A percentile compares a stretch with the other conserved stretches of the same genome.
phyloP scores from a whole-genome alignment of 179 eudicot species.

The Nepenthes alata region DNA sequence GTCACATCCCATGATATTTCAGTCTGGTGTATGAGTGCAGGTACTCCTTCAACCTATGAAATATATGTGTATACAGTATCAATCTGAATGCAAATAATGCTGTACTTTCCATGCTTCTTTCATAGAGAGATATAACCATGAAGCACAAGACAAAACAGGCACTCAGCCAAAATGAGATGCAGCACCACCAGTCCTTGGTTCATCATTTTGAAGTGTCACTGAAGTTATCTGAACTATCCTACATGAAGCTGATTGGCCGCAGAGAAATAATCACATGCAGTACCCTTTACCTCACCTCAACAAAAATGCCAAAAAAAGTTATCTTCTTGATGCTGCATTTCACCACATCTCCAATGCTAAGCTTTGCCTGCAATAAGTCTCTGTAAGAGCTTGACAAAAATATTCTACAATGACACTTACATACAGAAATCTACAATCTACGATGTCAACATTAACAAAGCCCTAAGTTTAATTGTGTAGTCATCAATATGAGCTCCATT shows the following conservation, averaged over 20 bases:
- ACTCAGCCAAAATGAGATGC: not conserved
- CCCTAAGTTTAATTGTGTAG: no score
- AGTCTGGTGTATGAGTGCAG: slow-evolving; percentile 74
- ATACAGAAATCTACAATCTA: no score
- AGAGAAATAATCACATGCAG: not conserved
- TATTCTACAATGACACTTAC: not conserved
- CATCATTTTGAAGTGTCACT: not conserved
- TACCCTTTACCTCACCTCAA: slow-evolving; percentile 45
- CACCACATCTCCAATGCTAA: slow-evolving; percentile 68
- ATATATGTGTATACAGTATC: slow-evolving; percentile 1
- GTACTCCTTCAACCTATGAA: slow-evolving; percentile 80
- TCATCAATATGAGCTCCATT: no score
- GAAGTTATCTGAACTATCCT: no score
- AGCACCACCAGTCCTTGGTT: not conserved
- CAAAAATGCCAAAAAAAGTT: slow-evolving; percentile 82
- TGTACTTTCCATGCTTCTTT: no score
- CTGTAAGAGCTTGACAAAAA: not conserved
- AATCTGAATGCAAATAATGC: not conserved
- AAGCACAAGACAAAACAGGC: no score
- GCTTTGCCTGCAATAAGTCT: slow-evolving; percentile 46
- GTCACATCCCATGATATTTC: slow-evolving; percentile 93
- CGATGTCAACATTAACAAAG: no score
- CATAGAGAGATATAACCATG: no score
- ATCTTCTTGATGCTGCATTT: slow-evolving; percentile 77
- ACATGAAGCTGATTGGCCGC: not conserved